Evolutionary conservation across 2,329 filamentous ascomycete genomes (phyloP), one percentile per base, ranked within the genome.

Genomic region (Karstenula rhodostoma): DNA sequence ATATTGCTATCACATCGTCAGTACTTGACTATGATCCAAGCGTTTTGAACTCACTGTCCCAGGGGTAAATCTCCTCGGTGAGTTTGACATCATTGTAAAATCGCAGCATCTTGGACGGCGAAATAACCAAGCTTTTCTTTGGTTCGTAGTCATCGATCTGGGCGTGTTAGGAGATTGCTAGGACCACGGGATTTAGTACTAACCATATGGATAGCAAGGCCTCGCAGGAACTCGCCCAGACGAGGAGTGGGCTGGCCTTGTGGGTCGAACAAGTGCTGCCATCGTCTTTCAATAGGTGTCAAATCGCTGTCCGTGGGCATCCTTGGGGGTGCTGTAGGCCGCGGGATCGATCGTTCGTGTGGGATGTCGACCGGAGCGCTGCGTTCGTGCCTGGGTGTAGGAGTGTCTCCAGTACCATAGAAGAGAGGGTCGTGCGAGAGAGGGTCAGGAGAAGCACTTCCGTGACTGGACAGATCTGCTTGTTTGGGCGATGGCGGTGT

Each of bases 121-220:
- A 87, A 37, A 96, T 84, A 44, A 95, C 90, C 17, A 94, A 80
- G 35, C 85, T 89, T 52, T 85, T 85, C 63, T 84, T 86, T 0
- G 90, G 90, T 49, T 87, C 81, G 71, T 89, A 90, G 65, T 92
- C 85, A 58, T 90, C 86, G 66, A 92, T 89, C 88, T 90, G 6
- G 19, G 1, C 57, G 33, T n/a, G 62, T 67, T 68, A 63, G 67
- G 42, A 32, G 6, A n/a, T 8, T 37, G 51, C 7, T 9, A 10
- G 12, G 15, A 4, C 23, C 29, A 12, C 4, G 22, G 22, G 2
- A 12, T 23, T 9, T 29, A 15, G 6, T 57, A 76, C 85, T 69
- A 80, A 93, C 91, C 70, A 96, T 80, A 73, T 93, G 89, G 56
- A 87, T 83, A 13, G 91, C 92, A 58, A 96, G 81, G 0, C 91